Base-by-base conservation (phyloP, 306 rosid genomes). In the Oxytropis ochrocephala region DNA sequence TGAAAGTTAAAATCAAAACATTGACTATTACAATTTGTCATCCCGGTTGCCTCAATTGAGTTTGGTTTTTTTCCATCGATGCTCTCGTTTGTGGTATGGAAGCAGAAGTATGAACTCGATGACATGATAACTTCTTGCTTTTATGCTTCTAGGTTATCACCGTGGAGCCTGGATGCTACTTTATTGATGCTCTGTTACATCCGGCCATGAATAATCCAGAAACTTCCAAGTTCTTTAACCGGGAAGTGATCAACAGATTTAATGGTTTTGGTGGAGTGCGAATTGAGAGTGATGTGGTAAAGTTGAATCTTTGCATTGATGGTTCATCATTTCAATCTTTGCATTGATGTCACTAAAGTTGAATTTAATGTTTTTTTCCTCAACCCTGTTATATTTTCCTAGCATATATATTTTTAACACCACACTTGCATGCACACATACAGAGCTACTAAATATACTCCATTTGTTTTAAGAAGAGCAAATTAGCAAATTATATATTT, bases 101-200 rank as follows among this genome's bases (percentile, higher is more conserved):
- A 77, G 30, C 59, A 46, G 44, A 60, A 61, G 53, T 64, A 77
- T n/a, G 33, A 66, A 46, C 60, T 24, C 55, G 48, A 61, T 54
- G 64, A 42, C 8, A 42, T 43, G 21, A 36, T 73, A 41, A 73
- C 80, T 67, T 48, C 52, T 55, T 63, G 68, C 27, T 61, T 72
- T 41, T 73, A 50, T 68, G 35, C 74, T 72, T 81, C 56, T 65
- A 92, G 98, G 96, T 89, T 80, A 89, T 92, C 64, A 89, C 98
- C 0, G 98, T 92, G 75, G 96, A 92, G 79, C 98, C 96, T 51
- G 96, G 98, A 66, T 92, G 96, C 89, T 92, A 92, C 91, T 88
- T 92, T 61, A 88, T 89, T 59, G 89, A 92, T 76, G 91, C 96
- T 67, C 71, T 92, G 80, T 78, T 89, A 75, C 79, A 57, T 70